A percentile compares a stretch with the other conserved stretches of the same genome.
phyloP scores from a whole-genome alignment of 1,284 basidiomycete genomes.

The Malassezia furfur region DNA sequence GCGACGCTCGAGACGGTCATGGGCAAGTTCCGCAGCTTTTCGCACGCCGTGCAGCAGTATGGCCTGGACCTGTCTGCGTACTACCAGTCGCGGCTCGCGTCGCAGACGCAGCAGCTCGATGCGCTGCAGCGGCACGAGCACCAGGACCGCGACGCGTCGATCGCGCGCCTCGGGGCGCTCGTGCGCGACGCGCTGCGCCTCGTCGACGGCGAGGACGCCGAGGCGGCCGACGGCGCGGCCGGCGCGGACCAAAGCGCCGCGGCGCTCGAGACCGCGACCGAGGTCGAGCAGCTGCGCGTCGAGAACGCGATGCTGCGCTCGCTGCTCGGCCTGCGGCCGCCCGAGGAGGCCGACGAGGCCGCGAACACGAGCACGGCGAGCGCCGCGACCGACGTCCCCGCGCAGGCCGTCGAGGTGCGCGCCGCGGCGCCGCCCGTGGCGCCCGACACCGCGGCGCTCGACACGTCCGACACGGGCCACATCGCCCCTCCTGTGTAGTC shows the following conservation, averaged over 20 bases:
- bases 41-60: slow-evolving; percentile 84
- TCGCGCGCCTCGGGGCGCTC: slow-evolving; percentile 28
- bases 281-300: slow-evolving; percentile 34
- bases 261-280: slow-evolving; percentile 31
- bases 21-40: slow-evolving; percentile 84
- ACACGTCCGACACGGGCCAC: too few species aligned
- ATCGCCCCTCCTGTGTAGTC: too few species aligned
- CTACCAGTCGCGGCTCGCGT: slow-evolving; percentile 57
- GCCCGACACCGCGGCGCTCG: slow-evolving; percentile 1
- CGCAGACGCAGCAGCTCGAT: slow-evolving; percentile 7
- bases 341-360: not conserved
- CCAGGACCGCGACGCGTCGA: slow-evolving; percentile 2
- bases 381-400: not conserved
- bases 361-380: not conserved
- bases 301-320: slow-evolving; percentile 42
- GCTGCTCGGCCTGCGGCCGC: slow-evolving; percentile 22
- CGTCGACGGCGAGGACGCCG: slow-evolving; percentile 34
- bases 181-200: slow-evolving; percentile 24
- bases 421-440: not conserved
- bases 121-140: not conserved
- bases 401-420: not conserved
- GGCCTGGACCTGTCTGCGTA: slow-evolving; percentile 78
- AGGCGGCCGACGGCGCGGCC: slow-evolving; percentile 21
- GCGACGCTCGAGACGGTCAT: slow-evolving; percentile 89
- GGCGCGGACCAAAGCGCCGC: not conserved